Conservation (phyloP, 805 yeast genomes). For the Sugiyamaella chiloensis region DNA sequence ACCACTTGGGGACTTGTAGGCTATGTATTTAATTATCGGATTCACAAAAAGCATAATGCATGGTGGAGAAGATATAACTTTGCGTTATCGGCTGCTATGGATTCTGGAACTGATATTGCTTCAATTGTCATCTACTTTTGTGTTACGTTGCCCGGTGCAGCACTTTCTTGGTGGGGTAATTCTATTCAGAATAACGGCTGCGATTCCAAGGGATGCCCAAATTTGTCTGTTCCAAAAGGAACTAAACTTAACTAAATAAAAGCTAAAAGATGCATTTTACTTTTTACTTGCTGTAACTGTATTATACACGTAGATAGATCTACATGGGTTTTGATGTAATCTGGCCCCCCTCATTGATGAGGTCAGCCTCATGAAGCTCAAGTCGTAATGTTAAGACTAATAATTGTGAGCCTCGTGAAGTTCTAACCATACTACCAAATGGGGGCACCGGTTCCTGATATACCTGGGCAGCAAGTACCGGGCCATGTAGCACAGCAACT, state of each 20-base stretch:
- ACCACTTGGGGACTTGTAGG: constrained; percentile 49
- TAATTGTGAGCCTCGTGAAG: constrained; percentile 2
- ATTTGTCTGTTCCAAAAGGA: not conserved
- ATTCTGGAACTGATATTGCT: constrained; percentile 59
- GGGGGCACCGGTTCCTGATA: constrained; percentile 55
- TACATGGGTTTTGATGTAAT: no score
- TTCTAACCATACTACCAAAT: not conserved
- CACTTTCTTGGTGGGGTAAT: constrained; percentile 10
- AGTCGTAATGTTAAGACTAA: not conserved
- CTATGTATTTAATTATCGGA: constrained; percentile 48
- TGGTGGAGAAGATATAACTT: constrained; percentile 71
- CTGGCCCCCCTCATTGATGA: not conserved
- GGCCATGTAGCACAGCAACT: constrained; percentile 66
- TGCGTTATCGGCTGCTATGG: constrained; percentile 58
- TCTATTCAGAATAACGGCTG: constrained; percentile 6
- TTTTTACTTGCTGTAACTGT: no score
- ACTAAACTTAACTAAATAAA: no score
- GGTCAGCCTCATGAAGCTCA: not conserved
- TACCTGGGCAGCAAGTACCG: constrained; percentile 82
- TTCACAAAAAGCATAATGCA: constrained; percentile 45
- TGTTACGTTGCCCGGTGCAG: constrained; percentile 11
- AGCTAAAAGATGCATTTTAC: no score
- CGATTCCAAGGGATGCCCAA: constrained; percentile 14
- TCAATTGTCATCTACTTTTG: constrained; percentile 51
- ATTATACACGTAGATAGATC: no score